These are phyloP conservation scores for Telopea speciosissima DNA, from an alignment of 177 flowering plant genomes.

Conservation along the genomic window DNA sequence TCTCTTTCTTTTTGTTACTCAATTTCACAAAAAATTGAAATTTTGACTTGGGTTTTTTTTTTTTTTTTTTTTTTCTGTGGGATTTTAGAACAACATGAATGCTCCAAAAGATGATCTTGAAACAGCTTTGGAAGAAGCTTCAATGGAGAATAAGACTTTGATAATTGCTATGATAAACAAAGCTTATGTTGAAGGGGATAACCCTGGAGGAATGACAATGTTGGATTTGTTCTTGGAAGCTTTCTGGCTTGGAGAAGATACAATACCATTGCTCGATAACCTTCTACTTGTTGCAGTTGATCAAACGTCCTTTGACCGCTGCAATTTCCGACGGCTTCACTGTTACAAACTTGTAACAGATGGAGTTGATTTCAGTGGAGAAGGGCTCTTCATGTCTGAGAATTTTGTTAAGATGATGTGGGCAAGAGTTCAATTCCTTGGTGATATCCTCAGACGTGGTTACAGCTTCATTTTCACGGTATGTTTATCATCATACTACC, in stretches of 20 bases:
- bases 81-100: neutral
- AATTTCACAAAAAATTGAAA: no score
- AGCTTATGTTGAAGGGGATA: neutral
- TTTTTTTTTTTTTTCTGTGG: neutral
- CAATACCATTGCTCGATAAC: neutral
- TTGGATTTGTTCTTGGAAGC: neutral
- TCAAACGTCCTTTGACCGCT: neutral
- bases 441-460: neutral
- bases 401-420: neutral
- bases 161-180: neutral
- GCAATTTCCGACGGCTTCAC: neutral
- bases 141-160: neutral
- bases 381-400: neutral
- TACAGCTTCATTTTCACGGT: slow-evolving; percentile 1
- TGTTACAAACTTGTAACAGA: neutral
- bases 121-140: neutral
- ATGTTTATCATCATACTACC: neutral
- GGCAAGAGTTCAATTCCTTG: neutral
- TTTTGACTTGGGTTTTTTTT: neutral
- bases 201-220: neutral
- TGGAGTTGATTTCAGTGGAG: neutral
- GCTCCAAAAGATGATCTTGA: neutral
- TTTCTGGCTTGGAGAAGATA: neutral
- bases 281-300: neutral
- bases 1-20: no score